These are phyloP conservation scores for Rhynchosporium graminicola DNA, from an alignment of 2,329 filamentous ascomycete genomes.

Conservation along the genomic window DNA sequence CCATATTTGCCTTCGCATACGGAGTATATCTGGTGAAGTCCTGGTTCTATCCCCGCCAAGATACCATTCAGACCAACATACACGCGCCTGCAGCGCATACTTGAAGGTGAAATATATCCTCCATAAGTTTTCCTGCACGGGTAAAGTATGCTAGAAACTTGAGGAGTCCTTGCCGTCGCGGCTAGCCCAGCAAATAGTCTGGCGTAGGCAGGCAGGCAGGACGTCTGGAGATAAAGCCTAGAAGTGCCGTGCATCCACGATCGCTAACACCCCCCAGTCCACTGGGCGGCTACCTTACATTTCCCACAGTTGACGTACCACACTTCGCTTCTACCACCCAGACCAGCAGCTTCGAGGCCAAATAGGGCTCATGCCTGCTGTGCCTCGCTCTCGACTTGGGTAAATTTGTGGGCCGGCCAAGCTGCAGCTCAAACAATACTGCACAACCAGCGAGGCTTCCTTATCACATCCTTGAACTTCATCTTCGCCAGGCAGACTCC, in stretches of 20 bases:
- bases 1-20: slow-evolving; percentile 14
- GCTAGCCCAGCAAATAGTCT: background rate
- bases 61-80: slow-evolving; percentile 10
- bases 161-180: background rate
- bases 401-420: slow-evolving; percentile 31
- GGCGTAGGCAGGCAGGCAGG: slow-evolving; percentile 1
- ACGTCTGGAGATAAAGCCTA: background rate
- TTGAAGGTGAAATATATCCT: slow-evolving; percentile 10
- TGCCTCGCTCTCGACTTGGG: slow-evolving; percentile 26
- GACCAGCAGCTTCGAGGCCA: slow-evolving; percentile 22
- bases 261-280: slow-evolving; percentile 1
- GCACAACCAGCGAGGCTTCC: slow-evolving; percentile 26
- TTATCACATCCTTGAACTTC: slow-evolving; percentile 22
- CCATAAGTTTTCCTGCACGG: background rate
- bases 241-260: slow-evolving; percentile 16
- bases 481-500: slow-evolving; percentile 28
- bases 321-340: slow-evolving; percentile 30
- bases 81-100: slow-evolving; percentile 25
- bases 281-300: slow-evolving; percentile 19
- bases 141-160: background rate
- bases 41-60: slow-evolving; percentile 9
- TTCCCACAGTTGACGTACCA: slow-evolving; percentile 18
- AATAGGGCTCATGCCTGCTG: slow-evolving; percentile 29
- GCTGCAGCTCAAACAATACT: slow-evolving; percentile 20
- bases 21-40: background rate